Evolutionary conservation across 1,284 basidiomycete species (phyloP).

Genomic region (Paramarasmius palmivorus): DNA sequence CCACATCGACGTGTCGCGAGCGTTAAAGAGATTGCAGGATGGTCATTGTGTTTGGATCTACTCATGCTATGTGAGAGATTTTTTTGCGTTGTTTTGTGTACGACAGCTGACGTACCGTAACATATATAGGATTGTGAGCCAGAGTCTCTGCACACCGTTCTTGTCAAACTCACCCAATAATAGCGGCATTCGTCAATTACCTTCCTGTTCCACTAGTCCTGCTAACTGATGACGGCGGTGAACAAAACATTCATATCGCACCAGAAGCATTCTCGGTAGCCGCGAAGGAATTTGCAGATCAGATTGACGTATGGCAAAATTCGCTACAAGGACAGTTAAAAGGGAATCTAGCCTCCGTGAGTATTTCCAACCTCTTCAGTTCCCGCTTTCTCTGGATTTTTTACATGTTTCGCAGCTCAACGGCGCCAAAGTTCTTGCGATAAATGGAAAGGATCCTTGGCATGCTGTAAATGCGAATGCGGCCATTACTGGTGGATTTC

Average conservation of each 20-base stretch:
- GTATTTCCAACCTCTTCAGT: conserved; percentile 28
- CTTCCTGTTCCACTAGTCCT: conserved; percentile 10
- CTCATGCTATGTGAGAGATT: conserved; percentile 8
- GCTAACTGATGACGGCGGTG: conserved; percentile 5
- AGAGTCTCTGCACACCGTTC: no score
- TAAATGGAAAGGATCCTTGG: conserved; percentile 54
- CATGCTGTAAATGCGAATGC: conserved; percentile 54
- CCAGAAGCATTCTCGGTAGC: conserved; percentile 2
- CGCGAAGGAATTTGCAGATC: conserved; percentile 39
- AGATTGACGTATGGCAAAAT: conserved; percentile 55
- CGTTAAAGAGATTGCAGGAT: conserved; percentile 9
- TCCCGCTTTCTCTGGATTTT: background rate
- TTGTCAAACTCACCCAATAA: no score
- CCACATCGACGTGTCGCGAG: conserved; percentile 8
- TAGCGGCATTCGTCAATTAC: conserved; percentile 6
- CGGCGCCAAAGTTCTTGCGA: conserved; percentile 52
- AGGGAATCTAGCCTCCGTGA: conserved; percentile 45
- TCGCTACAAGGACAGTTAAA: conserved; percentile 47
- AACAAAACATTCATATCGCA: conserved; percentile 1
- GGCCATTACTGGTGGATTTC: conserved; percentile 41
- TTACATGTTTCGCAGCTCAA: conserved; percentile 46
- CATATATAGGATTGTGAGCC: background rate
- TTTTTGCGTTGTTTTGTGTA: background rate
- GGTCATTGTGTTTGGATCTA: conserved; percentile 11
- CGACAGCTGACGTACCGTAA: background rate